A percentile compares a stretch with the other conserved stretches of the same genome.
phyloP scores from a whole-genome alignment of 2,329 filamentous ascomycete genomes.

The Colletotrichum gloeosporioides region DNA sequence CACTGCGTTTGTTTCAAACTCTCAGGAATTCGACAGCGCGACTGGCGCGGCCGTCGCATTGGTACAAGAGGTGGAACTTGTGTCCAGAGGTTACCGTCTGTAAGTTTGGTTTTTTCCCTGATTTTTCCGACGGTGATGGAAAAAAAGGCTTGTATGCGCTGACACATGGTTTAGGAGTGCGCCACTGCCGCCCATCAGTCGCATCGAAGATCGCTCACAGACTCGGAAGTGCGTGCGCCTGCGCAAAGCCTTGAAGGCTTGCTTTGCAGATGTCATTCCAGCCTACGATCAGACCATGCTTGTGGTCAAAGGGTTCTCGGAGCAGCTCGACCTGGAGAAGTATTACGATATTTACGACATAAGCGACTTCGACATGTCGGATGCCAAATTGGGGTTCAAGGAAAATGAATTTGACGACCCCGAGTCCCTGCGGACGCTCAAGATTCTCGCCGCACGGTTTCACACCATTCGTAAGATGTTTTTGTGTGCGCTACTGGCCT shows the following conservation, averaged over 20 bases:
- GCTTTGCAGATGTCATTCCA: constrained; percentile 73
- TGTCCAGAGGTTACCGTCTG: constrained; percentile 89
- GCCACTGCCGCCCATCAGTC: constrained; percentile 88
- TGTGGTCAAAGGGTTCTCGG: constrained; percentile 74
- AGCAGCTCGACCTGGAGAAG: constrained; percentile 84
- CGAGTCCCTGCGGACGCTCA: constrained; percentile 80
- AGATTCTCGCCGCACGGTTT: constrained; percentile 80
- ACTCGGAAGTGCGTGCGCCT: constrained; percentile 80
- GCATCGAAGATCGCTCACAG: constrained; percentile 84
- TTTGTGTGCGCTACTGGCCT: constrained; percentile 85
- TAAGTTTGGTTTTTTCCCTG: constrained; percentile 44
- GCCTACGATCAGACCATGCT: constrained; percentile 74
- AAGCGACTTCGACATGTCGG: constrained; percentile 73
- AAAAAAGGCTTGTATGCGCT: background rate
- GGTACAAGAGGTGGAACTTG: constrained; percentile 94
- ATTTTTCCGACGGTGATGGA: background rate
- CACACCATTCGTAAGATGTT: constrained; percentile 84
- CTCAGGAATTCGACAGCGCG: constrained; percentile 82
- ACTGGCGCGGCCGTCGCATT: constrained; percentile 78
- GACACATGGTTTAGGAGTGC: constrained; percentile 66
- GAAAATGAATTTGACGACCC: constrained; percentile 75
- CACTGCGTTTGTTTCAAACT: constrained; percentile 71
- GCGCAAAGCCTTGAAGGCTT: constrained; percentile 75
- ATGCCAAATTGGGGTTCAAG: constrained; percentile 69
- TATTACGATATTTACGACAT: constrained; percentile 92